Evolutionary conservation across 768 basidiomycete genomes (phyloP), one percentile per base, ranked within the genome.

Genomic region (Gloeopeniophorella convolvens): DNA sequence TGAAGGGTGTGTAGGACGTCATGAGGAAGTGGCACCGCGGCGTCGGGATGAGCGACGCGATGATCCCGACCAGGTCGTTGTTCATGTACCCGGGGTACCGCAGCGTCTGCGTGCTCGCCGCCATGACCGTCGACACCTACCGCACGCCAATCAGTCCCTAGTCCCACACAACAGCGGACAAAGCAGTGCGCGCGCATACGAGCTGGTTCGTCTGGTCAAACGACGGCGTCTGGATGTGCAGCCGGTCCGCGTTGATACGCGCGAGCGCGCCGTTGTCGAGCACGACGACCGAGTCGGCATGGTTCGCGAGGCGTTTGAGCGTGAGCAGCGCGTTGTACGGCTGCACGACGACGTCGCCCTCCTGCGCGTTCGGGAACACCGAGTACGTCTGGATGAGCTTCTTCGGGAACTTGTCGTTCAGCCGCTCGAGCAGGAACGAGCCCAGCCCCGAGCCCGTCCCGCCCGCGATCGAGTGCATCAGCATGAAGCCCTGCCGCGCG

Each of bases 21-120:
- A 94, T 95, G 43, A 99, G 77, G 76, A 97, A 97, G 67, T 99
- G 95, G 64, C 94, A 97, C 42, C 94, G 78, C 23, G 95, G 95
- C 3, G 95, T 97, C 2, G 95, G 95, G 57, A 99, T 97, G 45
- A 99, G 78, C 13, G 90, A 92, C 5, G 95, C 93, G 48, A 98
- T 86, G 56, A 99, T 94, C 23, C 94, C 91, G 57, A 97, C 94
- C 31, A 98, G 80, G 63, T 99, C 95, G 60, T 97, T 99, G 74
- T 98, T 97, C 94, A 97, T 98, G 68, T 97, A 97, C 42, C 92
- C 90, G 0, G 95, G 95, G 69, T 96, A 99, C 60, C 95, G 81
- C 21, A 99, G 78, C 12, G 95, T 98, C 62, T 94, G 91, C 0
- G 95, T 99, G 55, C 90, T 94, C 10, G 94, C 95, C 9, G 95